Evolutionary conservation across 2,329 filamentous ascomycete genomes (phyloP), one percentile per base, ranked within the genome.

Genomic region (Fonsecaea pugnacius): DNA sequence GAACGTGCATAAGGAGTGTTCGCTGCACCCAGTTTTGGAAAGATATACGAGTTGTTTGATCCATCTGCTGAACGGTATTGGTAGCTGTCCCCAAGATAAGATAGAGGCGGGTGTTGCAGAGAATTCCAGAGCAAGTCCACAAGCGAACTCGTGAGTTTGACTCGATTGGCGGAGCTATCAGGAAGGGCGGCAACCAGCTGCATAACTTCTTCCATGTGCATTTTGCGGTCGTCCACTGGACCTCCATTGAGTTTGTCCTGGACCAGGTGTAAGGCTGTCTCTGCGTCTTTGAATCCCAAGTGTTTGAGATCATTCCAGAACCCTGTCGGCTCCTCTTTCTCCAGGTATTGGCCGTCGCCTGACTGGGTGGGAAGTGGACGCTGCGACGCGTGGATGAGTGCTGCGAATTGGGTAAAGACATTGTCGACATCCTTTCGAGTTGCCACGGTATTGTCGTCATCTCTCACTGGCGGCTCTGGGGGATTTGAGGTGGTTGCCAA

Each of bases 131-230:
- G 82, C 75, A 88, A 82, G 58, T 85, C 83, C 57, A 93, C 82
- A 71, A 93, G 89, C 52, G 78, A 75, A 70, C 89, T 87, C 8
- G 89, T 91, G 54, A 92, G 78, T 58, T 87, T 78, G 48, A 83
- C 79, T 9, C 89, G 82, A 30, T 84, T 81, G 70, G 84, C 84
- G 1, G 89, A 91, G 60, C 83, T 79, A 56, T 83, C 77, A 0
- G 88, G 88, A 36, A 92, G 79, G 35, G 83, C 84, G 12, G 87
- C 83, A 4, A 91, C 88, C 16, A 92, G 80, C 78, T 82, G 85
- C 65, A 92, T 91, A 4, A 89, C 82, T 7, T 85, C 82, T 75
- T 92, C 90, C 86, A 92, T 91, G 51, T 91, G 79, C 82, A 91
- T 90, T 1, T 87, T 90, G 77, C 89, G 90, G 78, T 94, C 91